Conservation (phyloP, 371 early-diverging fungal genomes). For the Mucor irregularis region DNA sequence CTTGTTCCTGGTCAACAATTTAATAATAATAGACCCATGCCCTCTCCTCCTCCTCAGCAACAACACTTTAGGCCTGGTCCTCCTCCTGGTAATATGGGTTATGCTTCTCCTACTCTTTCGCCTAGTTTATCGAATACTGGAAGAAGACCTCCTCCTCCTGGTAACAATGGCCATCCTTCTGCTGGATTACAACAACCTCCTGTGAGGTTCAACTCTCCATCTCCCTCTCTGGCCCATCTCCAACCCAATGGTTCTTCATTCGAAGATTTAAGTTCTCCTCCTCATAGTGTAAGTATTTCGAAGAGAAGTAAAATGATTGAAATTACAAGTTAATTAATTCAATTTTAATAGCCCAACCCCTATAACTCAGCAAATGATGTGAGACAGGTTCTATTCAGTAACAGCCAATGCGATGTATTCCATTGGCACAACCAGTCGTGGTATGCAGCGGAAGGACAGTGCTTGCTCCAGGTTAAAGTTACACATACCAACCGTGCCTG, state of each 20-base stretch:
- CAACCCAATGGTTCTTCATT: neutral
- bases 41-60: constrained; percentile 6
- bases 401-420: constrained; percentile 43
- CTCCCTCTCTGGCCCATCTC: constrained; percentile 7
- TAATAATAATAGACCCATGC: neutral
- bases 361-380: constrained; percentile 26
- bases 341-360: constrained; percentile 7
- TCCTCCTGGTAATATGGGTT: neutral
- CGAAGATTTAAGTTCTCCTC: constrained; percentile 33
- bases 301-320: neutral
- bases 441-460: constrained; percentile 44
- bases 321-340: neutral
- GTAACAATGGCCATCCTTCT: constrained; percentile 1
- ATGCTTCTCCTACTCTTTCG: constrained; percentile 1
- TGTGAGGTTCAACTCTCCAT: constrained; percentile 13
- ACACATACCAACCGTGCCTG: constrained; percentile 36
- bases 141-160: constrained; percentile 5
- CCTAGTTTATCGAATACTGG: constrained; percentile 1
- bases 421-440: constrained; percentile 50
- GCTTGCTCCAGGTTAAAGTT: constrained; percentile 34
- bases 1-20: constrained; percentile 4
- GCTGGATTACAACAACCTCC: constrained; percentile 11
- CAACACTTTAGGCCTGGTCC: constrained; percentile 3
- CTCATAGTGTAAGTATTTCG: constrained; percentile 31
- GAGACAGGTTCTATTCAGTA: constrained; percentile 33